Evolutionary conservation across 2,329 filamentous ascomycete genomes (phyloP), one percentile per base, ranked within the genome.

Genomic region (Hypoxylon sp.): DNA sequence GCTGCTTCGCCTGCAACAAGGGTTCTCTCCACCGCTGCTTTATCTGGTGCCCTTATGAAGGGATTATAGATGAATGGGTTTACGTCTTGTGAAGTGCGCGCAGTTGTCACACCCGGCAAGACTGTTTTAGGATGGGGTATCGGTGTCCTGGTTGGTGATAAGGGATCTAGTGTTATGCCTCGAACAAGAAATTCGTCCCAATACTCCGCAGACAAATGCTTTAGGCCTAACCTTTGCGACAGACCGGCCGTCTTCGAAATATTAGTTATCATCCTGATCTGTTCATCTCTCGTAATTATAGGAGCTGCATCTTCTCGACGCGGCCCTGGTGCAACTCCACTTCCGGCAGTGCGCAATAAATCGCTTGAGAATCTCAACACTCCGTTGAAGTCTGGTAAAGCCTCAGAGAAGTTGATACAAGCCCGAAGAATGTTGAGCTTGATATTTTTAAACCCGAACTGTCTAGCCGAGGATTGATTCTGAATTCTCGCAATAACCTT

Each of bases 41-140:
- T 85, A 46, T 88, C 86, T 0, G 85, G 81, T 59, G 86, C 86
- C 79, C 94, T 94, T 19, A 94, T 81, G 75, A 98, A 98, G 0
- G 96, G 94, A 75, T 98, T 98, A 78, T 98, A 97, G 63, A 99
- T 92, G 74, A 99, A 97, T 0, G 96, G 96, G 68, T 96, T 94
- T 4, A 89, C 85, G 65, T 89, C 87, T 71, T 89, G 87, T 3
- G 87, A 89, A 13, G 85, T 83, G 50, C 86, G 82, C 31, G 81
- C 83, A 1, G 83, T 82, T 0, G 82, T 81, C 3, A 82, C 83
- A 8, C 85, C 86, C 0, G 86, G 85, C 13, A 89, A 79, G 14
- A 86, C 82, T 61, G 81, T 86, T 68, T 84, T 87, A 1, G 85
- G 83, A 74, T 94, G 92, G 5, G 91, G 85, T 57, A 93, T 86